Base-by-base conservation (phyloP, 768 basidiomycete species). In the Glaciozyma martinii region DNA sequence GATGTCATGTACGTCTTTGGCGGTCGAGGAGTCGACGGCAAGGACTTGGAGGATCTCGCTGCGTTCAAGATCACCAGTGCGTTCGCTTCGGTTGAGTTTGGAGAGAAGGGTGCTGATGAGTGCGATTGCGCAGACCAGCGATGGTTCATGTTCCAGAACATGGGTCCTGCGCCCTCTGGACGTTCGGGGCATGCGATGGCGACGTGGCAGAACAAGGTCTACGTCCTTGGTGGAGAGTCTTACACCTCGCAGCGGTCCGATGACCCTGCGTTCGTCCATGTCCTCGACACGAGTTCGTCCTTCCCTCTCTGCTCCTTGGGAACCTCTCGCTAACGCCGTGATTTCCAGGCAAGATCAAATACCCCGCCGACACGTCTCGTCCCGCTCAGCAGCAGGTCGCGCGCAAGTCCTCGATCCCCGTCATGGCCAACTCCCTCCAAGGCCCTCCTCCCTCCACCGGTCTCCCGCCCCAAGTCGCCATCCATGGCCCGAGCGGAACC, bases 131-230 rank as follows among this genome's bases (percentile, higher is more conserved):
- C 65, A 97, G 94, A 92, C 77, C 89, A 91, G 74, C 82, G 95
- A 71, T 99, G 95, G 95, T 99, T 93, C 78, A 98, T 93, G 90
- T 99, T 99, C 80, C 92, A 97, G 77, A 95, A 97, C 75, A 99
- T 99, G 95, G 95, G 95, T 0, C 94, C 94, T 23, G 84, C 90
- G 21, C 95, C 95, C 1, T 86, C 81, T 47, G 89, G 90, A 4
- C 83, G 95, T 57, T 93, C 90, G 13, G 95, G 95, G 3, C 95
- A 99, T 77, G 89, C 94, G n/a, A 94, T 99, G 92, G 90, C 93
- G 10, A 85, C 90, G 18, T 86, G 88, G 74, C 90, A 89, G 37
- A 82, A 86, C 56, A 84, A 86, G 66, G 88, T 99, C 7, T 89
- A 90, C 71, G 92, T 99, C 8, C 82, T 99, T 21, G 95, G 95